Evolutionary conservation across 1,284 basidiomycete genomes (phyloP), one percentile per base, ranked within the genome.

Genomic region (Bjerkandera adusta): DNA sequence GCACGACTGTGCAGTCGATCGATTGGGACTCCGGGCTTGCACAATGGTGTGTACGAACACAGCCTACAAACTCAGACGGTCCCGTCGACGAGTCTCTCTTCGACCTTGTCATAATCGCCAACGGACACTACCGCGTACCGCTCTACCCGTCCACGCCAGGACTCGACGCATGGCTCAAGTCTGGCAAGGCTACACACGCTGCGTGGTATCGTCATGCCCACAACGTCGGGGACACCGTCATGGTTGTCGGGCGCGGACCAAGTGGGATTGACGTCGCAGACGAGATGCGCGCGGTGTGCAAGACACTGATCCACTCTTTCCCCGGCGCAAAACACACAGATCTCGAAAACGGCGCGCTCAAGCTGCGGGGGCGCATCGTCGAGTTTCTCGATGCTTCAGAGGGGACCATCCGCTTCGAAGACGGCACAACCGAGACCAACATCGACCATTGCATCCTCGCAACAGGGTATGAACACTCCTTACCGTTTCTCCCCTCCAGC

Each of bases 201-300:
- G 76, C 77, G 3, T 83, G 72, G 69, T 91, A 87, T 58, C 75
- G 86, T 25, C 72, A 66, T 38, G 79, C 84, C 1, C 43, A 62
- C n/a, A 57, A 65, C 49, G 62, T 71, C 32, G 72, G 73, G 16
- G 61, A 69, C 24, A 78, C 68, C 5, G 68, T 91, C 2, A 65
- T 90, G 7, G 77, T 91, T 13, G 74, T 89, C 10, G 88, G 88
- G 75, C 39, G 68, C 27, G 88, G 87, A 0, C 82, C 84, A 0
- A 88, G 84, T 39, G 85, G 84, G 1, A 65, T 56, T 15, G 88
- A 91, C 54, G 78, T 90, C 54, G 66, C 71, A 37, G 58, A 69
- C 2, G 87, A 89, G 50, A 70, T 88, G 64, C 59, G 67, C 40
- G 56, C 61, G 3, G 59, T 67, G 2, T 71, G 71, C 6, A 64